Conservation (phyloP, 208 protist genomes). For the Leishmania guyanensis region DNA sequence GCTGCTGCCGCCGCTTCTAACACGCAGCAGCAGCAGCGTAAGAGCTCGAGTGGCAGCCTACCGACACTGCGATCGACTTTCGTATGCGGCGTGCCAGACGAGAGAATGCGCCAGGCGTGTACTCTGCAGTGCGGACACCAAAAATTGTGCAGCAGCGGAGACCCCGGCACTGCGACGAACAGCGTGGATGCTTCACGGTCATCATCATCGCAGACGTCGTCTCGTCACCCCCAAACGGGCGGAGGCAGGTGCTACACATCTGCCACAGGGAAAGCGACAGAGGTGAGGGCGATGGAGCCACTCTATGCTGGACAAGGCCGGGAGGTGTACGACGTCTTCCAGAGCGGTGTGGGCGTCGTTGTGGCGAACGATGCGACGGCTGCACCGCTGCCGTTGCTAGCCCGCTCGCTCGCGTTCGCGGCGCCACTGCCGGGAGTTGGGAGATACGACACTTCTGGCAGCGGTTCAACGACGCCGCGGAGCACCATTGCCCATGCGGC, state of each 20-base stretch:
- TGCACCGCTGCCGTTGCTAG: not conserved
- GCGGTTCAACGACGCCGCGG: not conserved
- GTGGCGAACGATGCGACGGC: not conserved
- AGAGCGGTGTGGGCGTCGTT: not conserved
- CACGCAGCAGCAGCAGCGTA: not conserved
- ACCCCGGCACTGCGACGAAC: not conserved
- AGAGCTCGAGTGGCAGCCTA: not conserved
- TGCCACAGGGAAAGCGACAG: not conserved
- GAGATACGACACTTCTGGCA: not conserved
- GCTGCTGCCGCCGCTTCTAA: not conserved
- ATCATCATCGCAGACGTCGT: not conserved
- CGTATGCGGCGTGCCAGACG: not conserved
- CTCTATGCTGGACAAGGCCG: constrained; percentile 13
- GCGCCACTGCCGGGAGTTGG: not conserved
- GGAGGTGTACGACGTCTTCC: not conserved
- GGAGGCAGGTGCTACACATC: not conserved
- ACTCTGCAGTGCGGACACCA: not conserved
- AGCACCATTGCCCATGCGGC: not conserved
- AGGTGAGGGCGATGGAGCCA: not conserved
- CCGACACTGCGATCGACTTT: not conserved
- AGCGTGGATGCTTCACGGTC: not conserved
- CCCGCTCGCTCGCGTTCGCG: not conserved
- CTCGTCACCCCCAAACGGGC: not conserved
- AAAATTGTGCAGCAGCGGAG: not conserved
- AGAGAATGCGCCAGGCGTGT: not conserved